Conservation (phyloP, 176 grass and related monocot genomes). For the Cenchrus americanus region DNA sequence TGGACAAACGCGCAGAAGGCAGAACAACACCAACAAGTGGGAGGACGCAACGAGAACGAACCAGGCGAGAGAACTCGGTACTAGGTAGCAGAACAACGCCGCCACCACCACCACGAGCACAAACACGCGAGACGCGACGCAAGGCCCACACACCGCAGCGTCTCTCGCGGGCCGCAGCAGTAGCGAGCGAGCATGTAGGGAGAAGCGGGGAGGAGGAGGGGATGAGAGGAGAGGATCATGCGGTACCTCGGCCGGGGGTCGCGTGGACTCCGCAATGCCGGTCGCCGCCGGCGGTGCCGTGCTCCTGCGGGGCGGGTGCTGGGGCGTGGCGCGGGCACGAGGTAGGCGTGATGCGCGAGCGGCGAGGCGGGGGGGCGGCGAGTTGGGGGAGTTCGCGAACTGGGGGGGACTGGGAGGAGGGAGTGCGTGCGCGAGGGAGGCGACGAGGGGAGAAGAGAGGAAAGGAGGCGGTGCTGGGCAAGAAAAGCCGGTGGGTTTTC, state of each 20-base stretch:
- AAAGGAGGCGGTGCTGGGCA: neutral
- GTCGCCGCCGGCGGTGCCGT: conserved; percentile 3
- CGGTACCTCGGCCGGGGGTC: neutral
- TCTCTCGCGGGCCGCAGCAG: neutral
- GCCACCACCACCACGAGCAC: neutral
- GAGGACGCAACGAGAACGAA: neutral
- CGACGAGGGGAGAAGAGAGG: too few relatives aligned
- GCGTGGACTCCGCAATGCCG: conserved; percentile 9
- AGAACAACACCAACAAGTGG: neutral
- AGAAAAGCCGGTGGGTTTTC: neutral
- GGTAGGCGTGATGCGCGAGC: conserved; percentile 36
- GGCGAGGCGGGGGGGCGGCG: neutral
- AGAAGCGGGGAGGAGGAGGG: too few relatives aligned
- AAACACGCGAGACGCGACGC: neutral
- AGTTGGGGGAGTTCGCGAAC: neutral
- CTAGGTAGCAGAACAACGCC: neutral
- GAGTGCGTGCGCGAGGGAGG: neutral
- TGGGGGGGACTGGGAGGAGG: neutral
- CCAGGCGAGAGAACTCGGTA: neutral
- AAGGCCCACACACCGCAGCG: neutral
- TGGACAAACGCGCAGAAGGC: neutral
- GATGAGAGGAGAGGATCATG: neutral
- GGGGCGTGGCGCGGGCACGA: conserved; percentile 23
- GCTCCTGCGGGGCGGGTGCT: conserved; percentile 1
- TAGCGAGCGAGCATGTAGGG: neutral